Evolutionary conservation across 2,329 filamentous ascomycete species (phyloP).

Genomic region (Colletotrichum melonis): DNA sequence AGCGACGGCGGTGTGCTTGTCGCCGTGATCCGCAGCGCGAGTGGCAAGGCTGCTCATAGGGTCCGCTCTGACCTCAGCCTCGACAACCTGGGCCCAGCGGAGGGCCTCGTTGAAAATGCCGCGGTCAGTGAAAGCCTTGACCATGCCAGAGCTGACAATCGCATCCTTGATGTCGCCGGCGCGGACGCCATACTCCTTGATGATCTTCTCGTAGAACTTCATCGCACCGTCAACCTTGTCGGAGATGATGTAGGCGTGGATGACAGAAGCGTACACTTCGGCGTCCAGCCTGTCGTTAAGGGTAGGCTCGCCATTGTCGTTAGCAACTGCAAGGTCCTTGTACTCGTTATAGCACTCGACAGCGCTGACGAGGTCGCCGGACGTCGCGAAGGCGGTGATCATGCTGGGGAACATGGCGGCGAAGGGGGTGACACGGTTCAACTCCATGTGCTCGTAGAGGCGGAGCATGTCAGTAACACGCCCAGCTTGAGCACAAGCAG

Average conservation of each 20-base stretch:
- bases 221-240: conserved; percentile 84
- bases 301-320: conserved; percentile 78
- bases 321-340: conserved; percentile 84
- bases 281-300: conserved; percentile 81
- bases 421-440: conserved; percentile 77
- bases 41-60: conserved; percentile 81
- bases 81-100: conserved; percentile 75
- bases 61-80: conserved; percentile 66
- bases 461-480: conserved; percentile 89
- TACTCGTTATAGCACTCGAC: conserved; percentile 98
- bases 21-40: conserved; percentile 82
- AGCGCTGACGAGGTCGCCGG: conserved; percentile 85
- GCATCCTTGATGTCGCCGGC: conserved; percentile 75
- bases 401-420: conserved; percentile 89
- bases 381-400: conserved; percentile 91
- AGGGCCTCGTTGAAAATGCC: conserved; percentile 80
- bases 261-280: conserved; percentile 89
- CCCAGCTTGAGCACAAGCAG: conserved; percentile 85
- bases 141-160: conserved; percentile 79
- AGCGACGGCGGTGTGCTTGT: conserved; percentile 73
- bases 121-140: conserved; percentile 79
- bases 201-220: conserved; percentile 87
- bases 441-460: conserved; percentile 92
- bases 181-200: conserved; percentile 69
- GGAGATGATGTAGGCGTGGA: conserved; percentile 87